phyloP scores from a whole-genome alignment of 805 yeast genomes.

The Komagataella phaffii region DNA sequence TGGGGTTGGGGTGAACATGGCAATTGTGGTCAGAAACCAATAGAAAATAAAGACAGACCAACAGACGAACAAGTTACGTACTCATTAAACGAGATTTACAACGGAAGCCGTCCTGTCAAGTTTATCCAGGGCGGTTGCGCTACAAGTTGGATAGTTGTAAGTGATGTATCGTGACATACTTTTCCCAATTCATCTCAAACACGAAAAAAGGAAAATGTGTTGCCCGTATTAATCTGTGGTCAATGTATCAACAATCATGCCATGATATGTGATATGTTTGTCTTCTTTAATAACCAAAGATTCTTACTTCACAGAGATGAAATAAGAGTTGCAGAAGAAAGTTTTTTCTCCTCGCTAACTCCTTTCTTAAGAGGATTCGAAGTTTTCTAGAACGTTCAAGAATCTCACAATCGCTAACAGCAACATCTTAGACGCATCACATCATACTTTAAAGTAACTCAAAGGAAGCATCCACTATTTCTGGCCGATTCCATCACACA shows the following conservation, averaged over 20 bases:
- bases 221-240: conserved; percentile 56
- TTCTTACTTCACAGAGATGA: background rate
- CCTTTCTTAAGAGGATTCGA: background rate
- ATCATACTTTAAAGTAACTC: background rate
- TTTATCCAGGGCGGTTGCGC: conserved; percentile 53
- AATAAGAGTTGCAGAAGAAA: background rate
- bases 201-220: conserved; percentile 76
- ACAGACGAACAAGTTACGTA: conserved; percentile 17
- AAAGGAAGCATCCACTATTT: background rate
- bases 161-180: conserved; percentile 50
- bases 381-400: background rate
- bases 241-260: conserved; percentile 29
- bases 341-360: background rate
- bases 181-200: conserved; percentile 61
- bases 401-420: background rate
- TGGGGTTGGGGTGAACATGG: conserved; percentile 99
- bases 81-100: conserved; percentile 21
- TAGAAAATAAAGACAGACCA: too few species aligned
- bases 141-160: conserved; percentile 41
- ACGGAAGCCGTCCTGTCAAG: conserved; percentile 11
- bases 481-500: background rate
- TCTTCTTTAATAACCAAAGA: background rate
- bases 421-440: background rate
- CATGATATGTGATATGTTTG: background rate
- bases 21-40: conserved; percentile 51